phyloP scores from a whole-genome alignment of 1,139 yeast genomes.

The Kodamaea sp. region DNA sequence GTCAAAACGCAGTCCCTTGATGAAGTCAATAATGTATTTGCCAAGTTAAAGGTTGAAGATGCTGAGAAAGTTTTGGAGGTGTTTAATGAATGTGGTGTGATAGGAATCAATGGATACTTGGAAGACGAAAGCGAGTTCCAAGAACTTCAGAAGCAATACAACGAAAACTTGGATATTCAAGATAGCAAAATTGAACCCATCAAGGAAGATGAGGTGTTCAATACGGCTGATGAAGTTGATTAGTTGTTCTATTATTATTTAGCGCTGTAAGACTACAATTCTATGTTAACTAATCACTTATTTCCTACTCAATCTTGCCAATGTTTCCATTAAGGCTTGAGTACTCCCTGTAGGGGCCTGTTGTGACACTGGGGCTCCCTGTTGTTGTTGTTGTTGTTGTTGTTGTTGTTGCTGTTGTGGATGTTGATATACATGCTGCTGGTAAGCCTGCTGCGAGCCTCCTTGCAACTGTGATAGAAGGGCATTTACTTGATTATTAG shows the following conservation, averaged over 20 bases:
- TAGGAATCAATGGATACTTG: conserved; percentile 57
- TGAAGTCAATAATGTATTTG: conserved; percentile 81
- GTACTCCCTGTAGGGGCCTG: too few species aligned
- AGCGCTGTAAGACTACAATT: too few species aligned
- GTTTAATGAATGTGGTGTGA: conserved; percentile 79
- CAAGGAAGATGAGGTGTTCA: conserved; percentile 5
- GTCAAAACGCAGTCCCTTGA: conserved; percentile 71
- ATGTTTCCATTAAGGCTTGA: conserved; percentile 38
- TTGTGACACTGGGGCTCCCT: too few species aligned
- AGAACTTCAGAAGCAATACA: conserved; percentile 24
- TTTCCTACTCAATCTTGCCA: conserved; percentile 31
- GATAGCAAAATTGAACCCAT: conserved; percentile 8
- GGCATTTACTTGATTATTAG: conserved; percentile 28
- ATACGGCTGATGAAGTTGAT: conserved; percentile 19
- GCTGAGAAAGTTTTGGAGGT: conserved; percentile 78
- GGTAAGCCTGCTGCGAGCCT: conserved; percentile 13
- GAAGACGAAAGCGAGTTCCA: conserved; percentile 28
- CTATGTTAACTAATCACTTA: too few species aligned
- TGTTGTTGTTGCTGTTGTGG: conserved; percentile 14
- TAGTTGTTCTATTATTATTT: conserved; percentile 5
- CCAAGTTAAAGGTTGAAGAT: conserved; percentile 68
- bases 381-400: conserved; percentile 13
- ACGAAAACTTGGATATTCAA: conserved; percentile 16
- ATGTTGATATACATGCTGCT: conserved; percentile 6
- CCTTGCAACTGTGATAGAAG: conserved; percentile 32